Percentiles rank a stretch among this genome's conserved stretches.
Evolutionary conservation across 2,329 filamentous ascomycete genomes (phyloP).

Genomic region (Microsporum canis): DNA sequence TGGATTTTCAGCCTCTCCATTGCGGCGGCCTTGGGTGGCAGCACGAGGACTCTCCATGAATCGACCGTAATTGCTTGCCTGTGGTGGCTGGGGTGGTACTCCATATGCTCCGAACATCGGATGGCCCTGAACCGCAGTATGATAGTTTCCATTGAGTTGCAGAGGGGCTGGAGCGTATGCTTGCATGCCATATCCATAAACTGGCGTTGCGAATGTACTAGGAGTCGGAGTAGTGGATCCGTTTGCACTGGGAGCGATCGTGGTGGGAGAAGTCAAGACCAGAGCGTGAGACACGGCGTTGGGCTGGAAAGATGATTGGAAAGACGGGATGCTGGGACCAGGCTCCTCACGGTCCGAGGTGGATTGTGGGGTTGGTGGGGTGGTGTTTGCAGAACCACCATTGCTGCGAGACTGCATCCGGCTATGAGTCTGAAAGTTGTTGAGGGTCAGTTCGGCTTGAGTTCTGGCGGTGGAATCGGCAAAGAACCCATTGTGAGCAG

Average conservation of each 20-base stretch:
- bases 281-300: constrained; percentile 71
- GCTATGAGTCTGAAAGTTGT: constrained; percentile 60
- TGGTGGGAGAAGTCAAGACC: constrained; percentile 34
- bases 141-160: constrained; percentile 26
- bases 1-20: constrained; percentile 42
- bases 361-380: constrained; percentile 16
- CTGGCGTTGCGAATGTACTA: constrained; percentile 27
- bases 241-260: constrained; percentile 19
- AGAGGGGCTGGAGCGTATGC: constrained; percentile 44
- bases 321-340: constrained; percentile 44
- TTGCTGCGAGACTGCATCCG: constrained; percentile 29
- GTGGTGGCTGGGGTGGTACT: constrained; percentile 17
- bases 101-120: constrained; percentile 48
- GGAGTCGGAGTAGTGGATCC: constrained; percentile 24
- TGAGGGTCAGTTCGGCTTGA: constrained; percentile 47
- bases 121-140: constrained; percentile 41
- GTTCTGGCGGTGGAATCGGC: constrained; percentile 43
- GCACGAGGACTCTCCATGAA: constrained; percentile 66
- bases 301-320: constrained; percentile 65
- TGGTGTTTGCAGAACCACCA: constrained; percentile 6
- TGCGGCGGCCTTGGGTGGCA: constrained; percentile 59
- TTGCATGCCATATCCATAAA: constrained; percentile 42
- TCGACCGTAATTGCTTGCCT: constrained; percentile 33
- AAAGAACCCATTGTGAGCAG: constrained; percentile 55
- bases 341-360: constrained; percentile 36